Evolutionary conservation across 2,329 filamentous ascomycete genomes (phyloP), one percentile per base, ranked within the genome.

Genomic region (Stagonosporopsis tanaceti): DNA sequence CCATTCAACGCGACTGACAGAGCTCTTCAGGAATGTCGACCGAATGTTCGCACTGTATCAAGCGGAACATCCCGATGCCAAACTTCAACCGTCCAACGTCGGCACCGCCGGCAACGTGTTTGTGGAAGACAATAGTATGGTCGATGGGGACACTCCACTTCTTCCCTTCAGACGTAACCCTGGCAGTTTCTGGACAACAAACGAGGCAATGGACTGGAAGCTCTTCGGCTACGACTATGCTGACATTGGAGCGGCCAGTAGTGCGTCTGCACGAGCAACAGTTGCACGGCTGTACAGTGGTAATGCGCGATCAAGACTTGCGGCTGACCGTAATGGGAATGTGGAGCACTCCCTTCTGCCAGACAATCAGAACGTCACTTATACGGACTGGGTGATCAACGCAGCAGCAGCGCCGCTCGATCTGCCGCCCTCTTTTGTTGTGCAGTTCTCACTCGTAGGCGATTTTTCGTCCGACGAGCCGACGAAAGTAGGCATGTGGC

Each of bases 21-120:
- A 40, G 12, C 42, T 14, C 0, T 8, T 2, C 34, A 61, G 73
- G 61, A 76, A 76, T 38, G 68, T 76, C 34, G 75, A 77, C 50
- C 71, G 75, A 14, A 52, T 73, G 4, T 91, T 93, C 74, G 86
- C 90, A 35, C 82, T 96, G 63, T 95, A 90, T 88, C 90, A 93
- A 77, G 80, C 83, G 1, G 75, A 93, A 6, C 84, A 94, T 60
- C 89, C 90, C 0, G 78, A 85, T n/a, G 82, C 82, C 8, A 92
- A 86, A 77, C 82, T 92, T 11, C 76, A 81, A 24, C 82, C 87
- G 0, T 58, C 59, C 4, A 59, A 48, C 9, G 72, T 78, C 12
- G 56, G 52, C n/a, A 54, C 45, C 2, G 53, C 39, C 8, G 64
- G 65, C 6, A 76, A 69, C n/a, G 68, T 73, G 1, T 71, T 68